These are phyloP conservation scores for Candida andamanensis DNA, from an alignment of 805 yeast genomes.

Conservation along the genomic window DNA sequence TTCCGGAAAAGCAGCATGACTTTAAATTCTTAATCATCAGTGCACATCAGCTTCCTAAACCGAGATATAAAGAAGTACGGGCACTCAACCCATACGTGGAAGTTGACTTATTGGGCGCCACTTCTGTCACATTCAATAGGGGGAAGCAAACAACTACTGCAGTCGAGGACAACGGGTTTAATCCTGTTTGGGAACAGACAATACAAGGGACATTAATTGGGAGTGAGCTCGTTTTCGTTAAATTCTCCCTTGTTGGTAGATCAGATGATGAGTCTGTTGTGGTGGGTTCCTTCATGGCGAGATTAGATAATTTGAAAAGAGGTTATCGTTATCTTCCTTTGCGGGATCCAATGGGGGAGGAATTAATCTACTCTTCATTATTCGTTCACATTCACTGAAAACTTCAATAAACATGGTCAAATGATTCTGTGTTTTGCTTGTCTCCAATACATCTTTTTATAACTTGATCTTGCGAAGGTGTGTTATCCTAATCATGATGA, in stretches of 20 bases:
- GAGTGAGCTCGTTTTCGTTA: constrained; percentile 50
- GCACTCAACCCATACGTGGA: constrained; percentile 57
- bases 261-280: constrained; percentile 21
- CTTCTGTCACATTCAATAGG: constrained; percentile 10
- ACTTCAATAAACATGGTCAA: too few relatives aligned
- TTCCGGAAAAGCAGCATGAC: constrained; percentile 4
- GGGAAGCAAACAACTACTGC: constrained; percentile 13
- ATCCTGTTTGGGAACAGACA: constrained; percentile 72
- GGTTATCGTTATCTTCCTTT: constrained; percentile 85
- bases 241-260: constrained; percentile 44
- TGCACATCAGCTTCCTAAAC: constrained; percentile 80
- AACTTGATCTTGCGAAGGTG: too few relatives aligned
- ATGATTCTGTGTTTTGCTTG: too few relatives aligned
- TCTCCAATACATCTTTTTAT: too few relatives aligned
- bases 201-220: constrained; percentile 40
- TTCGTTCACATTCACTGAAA: constrained; percentile 28
- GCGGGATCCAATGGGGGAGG: constrained; percentile 77
- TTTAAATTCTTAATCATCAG: constrained; percentile 51
- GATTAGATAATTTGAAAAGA: constrained; percentile 56
- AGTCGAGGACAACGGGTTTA: constrained; percentile 72
- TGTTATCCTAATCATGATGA: not conserved
- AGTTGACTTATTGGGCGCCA: constrained; percentile 53
- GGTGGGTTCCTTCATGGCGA: constrained; percentile 57
- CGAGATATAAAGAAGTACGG: constrained; percentile 44
- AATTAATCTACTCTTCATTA: constrained; percentile 47